Percentiles rank a stretch among this genome's conserved stretches.
phyloP scores from a whole-genome alignment of 768 basidiomycete species.

The Hirschioporus abietinus region DNA sequence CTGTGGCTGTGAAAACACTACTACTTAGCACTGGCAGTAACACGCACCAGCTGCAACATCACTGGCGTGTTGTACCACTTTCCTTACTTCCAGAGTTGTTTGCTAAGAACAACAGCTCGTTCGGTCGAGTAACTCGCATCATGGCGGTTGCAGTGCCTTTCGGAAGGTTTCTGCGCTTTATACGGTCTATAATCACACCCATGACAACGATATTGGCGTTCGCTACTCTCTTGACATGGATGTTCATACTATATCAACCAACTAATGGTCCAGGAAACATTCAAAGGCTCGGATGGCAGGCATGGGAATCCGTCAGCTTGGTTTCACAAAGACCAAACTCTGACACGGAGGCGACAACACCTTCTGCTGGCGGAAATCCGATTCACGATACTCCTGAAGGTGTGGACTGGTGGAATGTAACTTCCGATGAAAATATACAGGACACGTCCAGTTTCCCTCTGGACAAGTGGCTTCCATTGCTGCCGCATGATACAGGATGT shows the following conservation, averaged over 20 bases:
- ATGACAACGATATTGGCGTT: conserved; percentile 59
- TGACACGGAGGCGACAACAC: conserved; percentile 11
- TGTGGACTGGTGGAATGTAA: conserved; percentile 71
- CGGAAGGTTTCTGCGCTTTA: conserved; percentile 38
- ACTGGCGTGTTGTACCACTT: not conserved
- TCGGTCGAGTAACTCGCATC: not conserved
- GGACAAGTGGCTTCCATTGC: conserved; percentile 72
- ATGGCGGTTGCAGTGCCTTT: not conserved
- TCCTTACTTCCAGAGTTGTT: not conserved
- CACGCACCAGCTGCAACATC: not conserved
- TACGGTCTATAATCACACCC: conserved; percentile 53
- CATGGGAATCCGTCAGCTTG: conserved; percentile 65
- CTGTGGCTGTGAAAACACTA: no score
- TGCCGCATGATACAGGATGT: conserved; percentile 76
- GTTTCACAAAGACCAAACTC: conserved; percentile 2
- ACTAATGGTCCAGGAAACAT: conserved; percentile 61
- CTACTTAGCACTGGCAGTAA: not conserved
- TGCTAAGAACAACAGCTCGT: not conserved
- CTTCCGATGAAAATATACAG: conserved; percentile 28
- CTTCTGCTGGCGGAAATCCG: conserved; percentile 17
- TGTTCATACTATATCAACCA: conserved; percentile 81
- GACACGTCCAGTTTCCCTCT: conserved; percentile 71
- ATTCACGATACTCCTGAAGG: conserved; percentile 21
- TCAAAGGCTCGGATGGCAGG: conserved; percentile 84
- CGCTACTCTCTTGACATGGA: conserved; percentile 64